Base-by-base conservation (phyloP, 1,284 basidiomycete genomes). In the Hymenochaete sp. region DNA sequence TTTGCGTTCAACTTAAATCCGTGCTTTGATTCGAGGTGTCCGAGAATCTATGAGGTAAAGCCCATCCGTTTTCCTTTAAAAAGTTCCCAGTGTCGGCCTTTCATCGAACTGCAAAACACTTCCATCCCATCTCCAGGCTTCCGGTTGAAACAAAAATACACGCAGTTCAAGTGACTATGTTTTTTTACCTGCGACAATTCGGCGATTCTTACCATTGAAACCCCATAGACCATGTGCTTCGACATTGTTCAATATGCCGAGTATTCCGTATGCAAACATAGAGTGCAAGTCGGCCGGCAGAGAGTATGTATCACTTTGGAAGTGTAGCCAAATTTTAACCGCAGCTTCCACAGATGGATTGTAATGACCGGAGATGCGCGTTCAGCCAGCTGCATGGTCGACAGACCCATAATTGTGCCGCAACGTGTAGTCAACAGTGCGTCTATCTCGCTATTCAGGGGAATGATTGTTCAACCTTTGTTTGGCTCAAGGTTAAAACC, bases 261-360 rank as follows among this genome's bases (percentile, higher is more conserved):
- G 18, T 67, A 62, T 51, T 19, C 25, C 13, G 39, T 29, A 13
- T 74, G 70, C 52, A 36, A 48, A 19, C 70, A 73, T 51, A 51
- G 55, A 4, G 39, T 54, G 6, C 16, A 66, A n/a, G 52, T 56
- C 19, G 63, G 55, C 47, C 57, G 62, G 19, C 62, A 71, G 44
- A 65, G 48, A 59, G 72, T 72, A 55, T 25, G 58, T 24, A 4
- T 22, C 14, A 19, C n/a, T 22, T 22, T 28, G 22, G 4, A 0
- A 13, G n/a, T 16, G 10, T 18, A 10, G 7, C 22, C 19, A 13
- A 24, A 32, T 35, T 4, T 13, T 31, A 16, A 14, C 19, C 16
- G 18, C 27, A 41, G 33, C 38, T 21, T 18, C 21, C 24, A 31
- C 31, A 76, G 74, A 57, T 75, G 10, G 72, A 75, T 51, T 76